Conservation (phyloP, 2,329 filamentous ascomycete genomes). For the Colletotrichum higginsianum region DNA sequence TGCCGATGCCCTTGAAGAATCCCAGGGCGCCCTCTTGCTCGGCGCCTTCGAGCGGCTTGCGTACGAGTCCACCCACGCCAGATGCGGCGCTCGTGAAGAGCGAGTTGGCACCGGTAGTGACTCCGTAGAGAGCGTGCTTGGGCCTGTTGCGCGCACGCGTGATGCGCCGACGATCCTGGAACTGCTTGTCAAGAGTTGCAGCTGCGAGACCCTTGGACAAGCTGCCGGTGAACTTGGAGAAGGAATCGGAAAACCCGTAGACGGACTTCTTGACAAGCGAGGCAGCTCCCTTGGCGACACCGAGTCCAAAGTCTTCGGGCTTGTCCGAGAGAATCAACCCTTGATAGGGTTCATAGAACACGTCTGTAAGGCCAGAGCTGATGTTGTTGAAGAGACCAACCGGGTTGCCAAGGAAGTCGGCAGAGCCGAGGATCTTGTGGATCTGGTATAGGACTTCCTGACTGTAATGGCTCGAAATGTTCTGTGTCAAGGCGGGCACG, state of each 20-base stretch:
- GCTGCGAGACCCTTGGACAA: conserved; percentile 97
- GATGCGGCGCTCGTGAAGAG: conserved; percentile 94
- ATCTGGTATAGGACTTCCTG: conserved; percentile 97
- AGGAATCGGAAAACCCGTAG: conserved; percentile 96
- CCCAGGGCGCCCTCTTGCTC: conserved; percentile 95
- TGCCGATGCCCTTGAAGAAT: conserved; percentile 98
- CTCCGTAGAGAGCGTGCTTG: conserved; percentile 97
- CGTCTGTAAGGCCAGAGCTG: conserved; percentile 95
- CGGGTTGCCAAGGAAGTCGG: conserved; percentile 97
- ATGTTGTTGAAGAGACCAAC: conserved; percentile 99
- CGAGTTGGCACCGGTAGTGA: conserved; percentile 94
- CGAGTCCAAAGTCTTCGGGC: conserved; percentile 93
- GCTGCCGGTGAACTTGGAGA: conserved; percentile 97
- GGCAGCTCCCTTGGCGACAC: conserved; percentile 95
- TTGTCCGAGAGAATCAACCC: conserved; percentile 96
- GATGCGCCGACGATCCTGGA: conserved; percentile 96
- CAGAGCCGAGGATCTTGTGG: conserved; percentile 96
- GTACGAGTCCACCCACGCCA: conserved; percentile 91
- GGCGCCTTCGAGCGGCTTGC: conserved; percentile 94
- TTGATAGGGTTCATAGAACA: conserved; percentile 99
- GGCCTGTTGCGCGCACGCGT: conserved; percentile 92
- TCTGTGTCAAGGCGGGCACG: conserved; percentile 84
- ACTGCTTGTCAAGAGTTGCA: conserved; percentile 97
- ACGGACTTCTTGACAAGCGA: conserved; percentile 99
- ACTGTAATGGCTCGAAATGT: conserved; percentile 94